Conservation (phyloP, 352 stramenopile genomes). For the Phytopythium sindhum region DNA sequence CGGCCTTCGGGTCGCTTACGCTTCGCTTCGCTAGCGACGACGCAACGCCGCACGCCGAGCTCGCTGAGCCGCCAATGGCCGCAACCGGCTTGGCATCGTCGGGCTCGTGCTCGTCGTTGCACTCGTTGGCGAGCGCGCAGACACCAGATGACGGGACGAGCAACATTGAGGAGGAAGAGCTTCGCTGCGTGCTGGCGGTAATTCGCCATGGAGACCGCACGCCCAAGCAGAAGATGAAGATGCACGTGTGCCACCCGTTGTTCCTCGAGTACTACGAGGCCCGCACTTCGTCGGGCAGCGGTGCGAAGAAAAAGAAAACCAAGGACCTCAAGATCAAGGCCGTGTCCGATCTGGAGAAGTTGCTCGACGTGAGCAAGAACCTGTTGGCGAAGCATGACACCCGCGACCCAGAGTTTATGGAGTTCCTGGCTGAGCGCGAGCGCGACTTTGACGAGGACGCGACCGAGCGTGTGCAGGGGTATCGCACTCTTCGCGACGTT, state of each 20-base stretch:
- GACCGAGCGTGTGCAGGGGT: constrained; percentile 76
- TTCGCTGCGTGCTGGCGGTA: constrained; percentile 99
- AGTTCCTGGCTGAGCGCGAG: constrained; percentile 66
- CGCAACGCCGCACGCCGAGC: constrained; percentile 36
- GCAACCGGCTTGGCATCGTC: constrained; percentile 8
- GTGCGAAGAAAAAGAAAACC: constrained; percentile 42
- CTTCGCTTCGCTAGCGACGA: constrained; percentile 55
- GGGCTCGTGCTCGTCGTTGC: constrained; percentile 13
- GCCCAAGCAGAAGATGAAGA: constrained; percentile 99
- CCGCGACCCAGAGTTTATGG: constrained; percentile 52
- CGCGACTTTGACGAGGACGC: constrained; percentile 55
- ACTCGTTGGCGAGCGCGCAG: constrained; percentile 1
- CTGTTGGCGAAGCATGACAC: constrained; percentile 65
- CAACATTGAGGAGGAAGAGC: constrained; percentile 90
- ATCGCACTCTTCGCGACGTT: constrained; percentile 80
- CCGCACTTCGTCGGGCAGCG: constrained; percentile 26
- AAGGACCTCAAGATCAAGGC: constrained; percentile 88
- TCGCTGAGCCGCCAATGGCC: constrained; percentile 53
- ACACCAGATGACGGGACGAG: constrained; percentile 18
- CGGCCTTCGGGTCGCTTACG: constrained; percentile 56
- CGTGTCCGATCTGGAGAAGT: constrained; percentile 68
- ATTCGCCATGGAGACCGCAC: constrained; percentile 99
- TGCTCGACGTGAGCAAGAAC: constrained; percentile 77
- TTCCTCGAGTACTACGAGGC: constrained; percentile 87
- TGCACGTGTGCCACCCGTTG: constrained; percentile 88